These are phyloP conservation scores for Cucurbita pepo DNA, from an alignment of 306 rosid species.

Conservation along the genomic window DNA sequence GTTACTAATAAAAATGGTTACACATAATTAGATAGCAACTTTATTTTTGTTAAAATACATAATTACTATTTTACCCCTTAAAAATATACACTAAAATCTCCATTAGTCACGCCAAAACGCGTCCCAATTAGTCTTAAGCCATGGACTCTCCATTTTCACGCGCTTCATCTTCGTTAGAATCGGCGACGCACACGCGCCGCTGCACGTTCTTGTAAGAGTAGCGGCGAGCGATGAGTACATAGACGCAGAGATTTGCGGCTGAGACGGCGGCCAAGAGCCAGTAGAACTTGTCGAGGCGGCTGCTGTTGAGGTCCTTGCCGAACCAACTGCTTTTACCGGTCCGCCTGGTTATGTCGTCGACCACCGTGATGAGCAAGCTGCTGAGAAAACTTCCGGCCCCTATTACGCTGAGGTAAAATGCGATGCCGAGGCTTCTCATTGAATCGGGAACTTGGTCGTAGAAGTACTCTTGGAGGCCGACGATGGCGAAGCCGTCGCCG, in stretches of 20 bases:
- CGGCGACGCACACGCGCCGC: slow-evolving; percentile 46
- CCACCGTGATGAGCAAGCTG: slow-evolving; percentile 45
- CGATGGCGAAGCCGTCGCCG: slow-evolving; percentile 53
- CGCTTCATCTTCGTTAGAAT: slow-evolving; percentile 28
- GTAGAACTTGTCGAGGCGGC: slow-evolving; percentile 73
- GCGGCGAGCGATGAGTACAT: slow-evolving; percentile 56
- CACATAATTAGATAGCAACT: neutral
- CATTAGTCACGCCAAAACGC: neutral
- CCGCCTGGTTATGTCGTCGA: slow-evolving; percentile 36
- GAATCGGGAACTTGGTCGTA: slow-evolving; percentile 48
- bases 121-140: slow-evolving; percentile 11
- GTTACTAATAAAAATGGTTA: neutral
- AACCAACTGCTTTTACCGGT: slow-evolving; percentile 53
- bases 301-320: slow-evolving; percentile 58
- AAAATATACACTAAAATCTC: neutral
- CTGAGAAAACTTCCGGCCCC: slow-evolving; percentile 70
- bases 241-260: slow-evolving; percentile 35
- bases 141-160: slow-evolving; percentile 13
- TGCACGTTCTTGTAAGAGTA: slow-evolving; percentile 76
- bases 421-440: slow-evolving; percentile 10
- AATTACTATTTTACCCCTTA: neutral
- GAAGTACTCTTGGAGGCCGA: slow-evolving; percentile 57
- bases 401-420: slow-evolving; percentile 7
- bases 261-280: slow-evolving; percentile 56
- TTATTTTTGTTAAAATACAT: neutral